Evolutionary conservation across 805 yeast species (phyloP).

Genomic region (Hanseniaspora meyeri): DNA sequence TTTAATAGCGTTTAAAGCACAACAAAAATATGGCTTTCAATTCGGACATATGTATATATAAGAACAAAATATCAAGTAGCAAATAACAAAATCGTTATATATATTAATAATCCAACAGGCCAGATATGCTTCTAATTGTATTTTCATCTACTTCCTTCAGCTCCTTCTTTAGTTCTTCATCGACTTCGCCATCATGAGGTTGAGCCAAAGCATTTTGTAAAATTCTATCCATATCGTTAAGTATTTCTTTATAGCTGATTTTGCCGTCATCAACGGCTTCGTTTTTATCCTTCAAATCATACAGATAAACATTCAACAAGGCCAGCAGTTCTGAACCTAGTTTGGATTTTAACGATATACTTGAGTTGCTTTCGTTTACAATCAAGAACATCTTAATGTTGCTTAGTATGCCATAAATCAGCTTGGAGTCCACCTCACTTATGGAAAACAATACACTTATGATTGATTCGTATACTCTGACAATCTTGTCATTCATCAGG

Average conservation of each 20-base stretch:
- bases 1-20: no score
- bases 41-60: no score
- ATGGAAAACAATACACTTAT: background rate
- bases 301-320: background rate
- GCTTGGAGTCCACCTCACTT: background rate
- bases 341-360: background rate
- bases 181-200: background rate
- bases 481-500: background rate
- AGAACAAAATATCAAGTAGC: no score
- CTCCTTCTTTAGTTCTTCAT: background rate
- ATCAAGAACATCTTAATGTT: background rate
- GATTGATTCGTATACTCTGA: background rate
- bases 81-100: no score
- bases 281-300: background rate
- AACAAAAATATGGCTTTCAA: no score
- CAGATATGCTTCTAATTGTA: background rate
- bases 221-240: background rate
- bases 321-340: background rate
- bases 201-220: background rate
- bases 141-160: background rate
- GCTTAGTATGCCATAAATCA: background rate
- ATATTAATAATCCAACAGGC: no score
- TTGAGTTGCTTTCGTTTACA: background rate
- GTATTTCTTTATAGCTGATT: background rate
- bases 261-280: background rate